Percentiles rank a stretch among this genome's conserved stretches.
Conservation (phyloP, 2,329 filamentous ascomycete species). For the Orbilia oligospora region DNA sequence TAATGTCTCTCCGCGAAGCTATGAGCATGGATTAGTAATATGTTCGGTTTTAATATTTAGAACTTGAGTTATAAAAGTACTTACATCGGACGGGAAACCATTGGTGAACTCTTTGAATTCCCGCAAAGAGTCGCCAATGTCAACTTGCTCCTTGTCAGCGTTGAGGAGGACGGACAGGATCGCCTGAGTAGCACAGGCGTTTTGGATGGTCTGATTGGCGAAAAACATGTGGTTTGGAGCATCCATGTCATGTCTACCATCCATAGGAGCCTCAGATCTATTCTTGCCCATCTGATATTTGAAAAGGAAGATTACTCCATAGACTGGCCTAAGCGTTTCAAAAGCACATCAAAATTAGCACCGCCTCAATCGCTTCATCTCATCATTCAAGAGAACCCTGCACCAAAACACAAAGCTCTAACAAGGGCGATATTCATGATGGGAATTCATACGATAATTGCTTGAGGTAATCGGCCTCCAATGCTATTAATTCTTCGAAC, state of each 20-base stretch:
- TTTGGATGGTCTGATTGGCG: conserved; percentile 96
- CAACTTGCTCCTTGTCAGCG: conserved; percentile 75
- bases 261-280: conserved; percentile 76
- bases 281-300: conserved; percentile 85
- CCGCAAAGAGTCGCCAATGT: conserved; percentile 79
- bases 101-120: conserved; percentile 92
- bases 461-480: conserved; percentile 82
- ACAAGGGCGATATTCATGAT: conserved; percentile 30
- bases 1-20: conserved; percentile 77
- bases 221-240: conserved; percentile 89
- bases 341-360: conserved; percentile 57
- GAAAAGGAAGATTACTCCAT: conserved; percentile 99
- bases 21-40: conserved; percentile 53
- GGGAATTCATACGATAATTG: conserved; percentile 71
- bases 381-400: background rate
- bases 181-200: conserved; percentile 96
- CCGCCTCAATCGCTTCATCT: conserved; percentile 35
- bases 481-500: conserved; percentile 93
- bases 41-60: conserved; percentile 25
- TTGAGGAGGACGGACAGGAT: conserved; percentile 93
- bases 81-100: conserved; percentile 79
- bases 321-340: conserved; percentile 75
- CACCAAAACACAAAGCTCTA: background rate
- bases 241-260: conserved; percentile 83
- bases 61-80: conserved; percentile 28